Conservation (phyloP, 108 stramenopile species). For the Nannochloropsis salina region DNA sequence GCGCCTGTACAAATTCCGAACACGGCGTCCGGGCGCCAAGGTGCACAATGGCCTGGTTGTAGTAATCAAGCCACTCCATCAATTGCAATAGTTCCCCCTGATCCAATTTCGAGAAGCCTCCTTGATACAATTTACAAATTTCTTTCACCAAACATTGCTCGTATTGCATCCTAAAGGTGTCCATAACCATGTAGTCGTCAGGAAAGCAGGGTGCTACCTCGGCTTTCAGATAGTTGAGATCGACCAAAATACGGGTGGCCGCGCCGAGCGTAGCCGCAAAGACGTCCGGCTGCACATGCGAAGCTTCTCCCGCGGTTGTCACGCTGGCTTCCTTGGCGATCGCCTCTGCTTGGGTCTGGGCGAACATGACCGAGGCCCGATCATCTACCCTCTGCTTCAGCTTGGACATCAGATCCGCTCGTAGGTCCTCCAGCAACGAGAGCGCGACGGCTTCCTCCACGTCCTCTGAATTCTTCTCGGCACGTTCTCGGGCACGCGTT, state of each 20-base stretch:
- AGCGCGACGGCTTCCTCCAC: constrained; percentile 16
- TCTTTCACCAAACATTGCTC: background rate
- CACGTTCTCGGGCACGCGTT: background rate
- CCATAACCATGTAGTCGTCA: background rate
- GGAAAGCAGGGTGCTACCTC: background rate
- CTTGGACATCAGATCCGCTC: background rate
- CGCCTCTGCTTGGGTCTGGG: background rate
- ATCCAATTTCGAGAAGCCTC: constrained; percentile 4
- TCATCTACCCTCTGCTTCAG: constrained; percentile 9
- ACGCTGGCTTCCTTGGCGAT: background rate
- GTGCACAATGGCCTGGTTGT: background rate
- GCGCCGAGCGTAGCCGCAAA: background rate
- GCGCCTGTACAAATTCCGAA: background rate
- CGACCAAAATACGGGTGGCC: background rate
- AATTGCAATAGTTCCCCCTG: constrained; percentile 15
- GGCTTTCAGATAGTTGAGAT: background rate
- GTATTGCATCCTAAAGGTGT: background rate
- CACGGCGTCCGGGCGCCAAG: background rate
- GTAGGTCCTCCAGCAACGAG: background rate
- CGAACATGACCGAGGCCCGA: background rate
- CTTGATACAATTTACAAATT: background rate
- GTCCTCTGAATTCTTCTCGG: background rate
- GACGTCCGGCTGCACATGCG: background rate
- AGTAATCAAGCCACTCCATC: constrained; percentile 20
- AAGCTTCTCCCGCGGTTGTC: background rate